phyloP scores from a whole-genome alignment of 345 rosid genomes.

The Sisymbrium altissimum region DNA sequence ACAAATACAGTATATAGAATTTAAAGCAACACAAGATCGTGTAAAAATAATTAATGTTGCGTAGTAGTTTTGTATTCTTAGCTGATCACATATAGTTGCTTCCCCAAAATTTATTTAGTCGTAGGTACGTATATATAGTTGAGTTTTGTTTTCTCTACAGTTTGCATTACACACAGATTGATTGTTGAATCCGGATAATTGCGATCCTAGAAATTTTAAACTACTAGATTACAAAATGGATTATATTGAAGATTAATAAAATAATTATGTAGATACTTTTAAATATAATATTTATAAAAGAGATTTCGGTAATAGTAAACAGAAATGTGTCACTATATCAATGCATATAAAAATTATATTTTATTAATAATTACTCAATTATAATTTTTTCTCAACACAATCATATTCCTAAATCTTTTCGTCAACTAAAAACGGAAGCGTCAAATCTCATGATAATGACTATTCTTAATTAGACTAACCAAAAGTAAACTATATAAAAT shows the following conservation, averaged over 20 bases:
- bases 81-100: too few species aligned
- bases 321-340: background rate
- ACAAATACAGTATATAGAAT: background rate
- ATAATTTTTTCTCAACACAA: background rate
- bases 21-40: background rate
- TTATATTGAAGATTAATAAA: too few species aligned
- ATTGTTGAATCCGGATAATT: background rate
- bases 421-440: background rate
- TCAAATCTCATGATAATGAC: background rate
- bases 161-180: background rate
- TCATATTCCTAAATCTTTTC: background rate
- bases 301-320: background rate
- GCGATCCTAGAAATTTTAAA: background rate
- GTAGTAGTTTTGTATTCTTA: too few species aligned
- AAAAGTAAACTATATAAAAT: slow-evolving; percentile 1
- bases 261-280: too few species aligned
- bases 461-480: background rate
- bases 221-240: background rate
- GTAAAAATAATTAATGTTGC: background rate
- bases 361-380: background rate
- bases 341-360: background rate
- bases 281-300: too few species aligned
- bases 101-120: too few species aligned
- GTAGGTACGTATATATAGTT: background rate
- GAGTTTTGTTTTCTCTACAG: background rate